Percentiles rank a stretch among this genome's conserved stretches.
These are phyloP conservation scores for Rhodotorula sp. DNA, from an alignment of 1,284 basidiomycete species.

Conservation along the genomic window DNA sequence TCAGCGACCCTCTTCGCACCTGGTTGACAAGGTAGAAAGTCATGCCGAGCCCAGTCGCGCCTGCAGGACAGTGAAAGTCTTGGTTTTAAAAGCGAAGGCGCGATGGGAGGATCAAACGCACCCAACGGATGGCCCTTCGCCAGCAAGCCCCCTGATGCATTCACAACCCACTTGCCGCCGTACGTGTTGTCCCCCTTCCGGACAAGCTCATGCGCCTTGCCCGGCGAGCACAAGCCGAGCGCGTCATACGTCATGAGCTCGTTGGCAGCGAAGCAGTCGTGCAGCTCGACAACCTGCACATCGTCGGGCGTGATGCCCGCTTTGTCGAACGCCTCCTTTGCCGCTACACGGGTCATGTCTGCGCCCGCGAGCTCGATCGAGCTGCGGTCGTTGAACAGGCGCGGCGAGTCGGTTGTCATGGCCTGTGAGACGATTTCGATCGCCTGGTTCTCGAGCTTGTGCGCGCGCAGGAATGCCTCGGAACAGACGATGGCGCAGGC, in stretches of 20 bases:
- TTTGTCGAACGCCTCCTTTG: conserved; percentile 69
- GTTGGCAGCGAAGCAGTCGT: conserved; percentile 67
- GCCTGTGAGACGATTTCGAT: conserved; percentile 61
- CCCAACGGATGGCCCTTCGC: conserved; percentile 67
- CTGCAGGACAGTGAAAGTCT: too few species aligned
- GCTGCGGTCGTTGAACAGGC: conserved; percentile 65
- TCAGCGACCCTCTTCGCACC: not conserved
- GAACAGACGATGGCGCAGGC: conserved; percentile 75
- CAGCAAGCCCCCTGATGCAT: conserved; percentile 79
- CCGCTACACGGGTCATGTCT: conserved; percentile 69
- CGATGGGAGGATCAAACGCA: conserved; percentile 45
- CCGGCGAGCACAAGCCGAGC: conserved; percentile 68
- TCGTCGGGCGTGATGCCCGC: conserved; percentile 71
- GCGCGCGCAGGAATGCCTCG: conserved; percentile 74
- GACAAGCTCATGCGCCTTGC: conserved; percentile 73
- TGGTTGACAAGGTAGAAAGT: conserved; percentile 71
- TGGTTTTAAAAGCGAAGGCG: too few species aligned
- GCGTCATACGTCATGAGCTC: conserved; percentile 80
- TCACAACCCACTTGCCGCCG: conserved; percentile 82
- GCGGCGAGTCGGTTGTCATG: conserved; percentile 62
- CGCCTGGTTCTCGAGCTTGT: conserved; percentile 81
- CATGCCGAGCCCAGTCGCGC: conserved; percentile 83
- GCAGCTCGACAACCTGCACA: conserved; percentile 80
- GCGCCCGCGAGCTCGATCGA: conserved; percentile 62
- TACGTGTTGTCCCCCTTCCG: conserved; percentile 81